Base-by-base conservation (phyloP, 768 basidiomycete species). In the Russula sp. region DNA sequence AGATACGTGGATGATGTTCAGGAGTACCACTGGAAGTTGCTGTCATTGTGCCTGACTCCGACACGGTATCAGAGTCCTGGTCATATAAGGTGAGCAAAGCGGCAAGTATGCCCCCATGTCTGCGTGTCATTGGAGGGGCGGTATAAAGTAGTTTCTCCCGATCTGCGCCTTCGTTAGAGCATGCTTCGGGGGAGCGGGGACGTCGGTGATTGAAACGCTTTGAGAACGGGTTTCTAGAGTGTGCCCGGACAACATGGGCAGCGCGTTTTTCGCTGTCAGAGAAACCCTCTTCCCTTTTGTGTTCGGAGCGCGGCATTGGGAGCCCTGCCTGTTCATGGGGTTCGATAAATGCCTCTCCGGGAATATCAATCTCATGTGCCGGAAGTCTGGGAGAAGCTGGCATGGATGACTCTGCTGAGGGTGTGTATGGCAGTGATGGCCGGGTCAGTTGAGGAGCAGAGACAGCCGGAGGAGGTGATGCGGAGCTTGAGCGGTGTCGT, bases 41-140 rank as follows among this genome's bases (percentile, higher is more conserved):
- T 45, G 72, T 67, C 42, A 14, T 32, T 29, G 59, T 49, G 38
- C 53, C 51, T 6, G 64, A 60, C 3, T 32, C 9, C 13, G 65
- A 65, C 16, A 29, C 60, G 14, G 42, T 45, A 13, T 61, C 64
- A 39, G 61, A 46, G 7, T 77, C 73, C 32, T 73, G 74, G 66
- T 76, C 81, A 68, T 89, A 88, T 25, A 89, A 76, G 20, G 84
- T 78, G 48, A 91, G 74, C 43, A 90, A 71, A 1, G 87, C 78
- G 2, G 86, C 83, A 5, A 90, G 76, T 7, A 90, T 81, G 16
- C 87, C 85, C 11, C 77, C 78, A 0, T 75, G 38, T 56, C 59
- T 49, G 61, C 64, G 46, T 50, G 50, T 67, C 64, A 64, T 69
- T 63, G 38, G 71, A 55, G 58, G 64, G 22, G 43, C 22, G 43